Evolutionary conservation across 1,139 yeast species (phyloP).

Genomic region (Hanseniaspora uvarum): DNA sequence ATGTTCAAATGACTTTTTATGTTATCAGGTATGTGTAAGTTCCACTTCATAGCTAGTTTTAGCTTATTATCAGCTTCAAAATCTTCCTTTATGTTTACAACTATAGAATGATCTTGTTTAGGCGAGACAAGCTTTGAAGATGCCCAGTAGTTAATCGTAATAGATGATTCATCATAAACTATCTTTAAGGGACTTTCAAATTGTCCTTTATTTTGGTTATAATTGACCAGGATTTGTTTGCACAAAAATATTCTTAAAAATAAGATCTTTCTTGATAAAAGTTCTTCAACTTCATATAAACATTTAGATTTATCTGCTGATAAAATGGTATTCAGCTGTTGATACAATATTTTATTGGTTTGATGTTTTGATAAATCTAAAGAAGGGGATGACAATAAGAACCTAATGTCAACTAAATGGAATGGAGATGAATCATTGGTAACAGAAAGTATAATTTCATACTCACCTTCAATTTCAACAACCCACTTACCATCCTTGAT

Average conservation of each 20-base stretch:
- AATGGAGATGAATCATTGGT: conserved; percentile 64
- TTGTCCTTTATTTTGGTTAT: conserved; percentile 37
- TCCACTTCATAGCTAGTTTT: conserved; percentile 52
- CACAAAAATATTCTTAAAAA: conserved; percentile 65
- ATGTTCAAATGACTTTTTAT: conserved; percentile 29
- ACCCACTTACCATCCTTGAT: conserved; percentile 69
- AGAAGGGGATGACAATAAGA: conserved; percentile 40
- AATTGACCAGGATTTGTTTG: conserved; percentile 50
- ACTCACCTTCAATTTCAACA: conserved; percentile 55
- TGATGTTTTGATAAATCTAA: conserved; percentile 20
- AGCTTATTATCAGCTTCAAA: conserved; percentile 31
- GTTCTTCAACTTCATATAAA: conserved; percentile 36
- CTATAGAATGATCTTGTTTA: conserved; percentile 39
- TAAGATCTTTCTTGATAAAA: conserved; percentile 60
- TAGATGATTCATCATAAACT: conserved; percentile 50
- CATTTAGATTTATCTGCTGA: neutral
- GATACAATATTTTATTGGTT: conserved; percentile 35
- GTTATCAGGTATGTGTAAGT: conserved; percentile 29
- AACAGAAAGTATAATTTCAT: conserved; percentile 60
- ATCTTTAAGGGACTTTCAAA: conserved; percentile 62
- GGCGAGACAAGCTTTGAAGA: conserved; percentile 33
- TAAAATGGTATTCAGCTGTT: conserved; percentile 18
- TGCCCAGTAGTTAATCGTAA: conserved; percentile 64
- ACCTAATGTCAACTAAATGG: conserved; percentile 65
- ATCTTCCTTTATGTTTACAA: conserved; percentile 51